Base-by-base conservation (phyloP, 495 filamentous ascomycete genomes). In the Hyaloscypha hepaticicola region DNA sequence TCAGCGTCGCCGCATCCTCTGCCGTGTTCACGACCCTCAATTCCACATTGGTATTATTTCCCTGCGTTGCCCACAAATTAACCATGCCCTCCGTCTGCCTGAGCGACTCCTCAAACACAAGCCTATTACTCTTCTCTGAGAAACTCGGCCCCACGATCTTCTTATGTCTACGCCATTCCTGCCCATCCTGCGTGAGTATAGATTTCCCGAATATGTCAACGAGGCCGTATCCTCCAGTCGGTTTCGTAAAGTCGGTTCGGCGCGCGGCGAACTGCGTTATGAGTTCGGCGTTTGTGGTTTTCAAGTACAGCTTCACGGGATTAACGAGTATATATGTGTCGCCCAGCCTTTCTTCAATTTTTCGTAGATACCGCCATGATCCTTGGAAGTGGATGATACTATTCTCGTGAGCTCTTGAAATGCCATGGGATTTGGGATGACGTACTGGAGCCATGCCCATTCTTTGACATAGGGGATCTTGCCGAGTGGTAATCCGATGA, bases 91-190 rank as follows among this genome's bases (percentile, higher is more conserved):
- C 34, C 19, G 59, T 53, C 48, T 69, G 67, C 25, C 55, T 48
- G 38, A 69, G 28, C 48, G 33, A 55, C 45, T 69, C 67, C 26
- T 66, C 56, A 29, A 60, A 69, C 5, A 90, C 87, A 50, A 87
- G 65, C 4, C 80, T 79, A 52, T 89, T 88, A 73, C 90, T 90
- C 76, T 80, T 87, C 76, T 91, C 89, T 45, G 84, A 83, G 71
- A 92, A 92, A 28, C 83, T 84, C n/a, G 85, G 84, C 27, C 82
- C 81, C 0, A 86, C 87, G 27, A 88, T 82, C 73, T 87, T 90
- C 56, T 87, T 82, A 71, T 92, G 89, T 72, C 82, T 78, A 53
- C 85, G 79, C 89, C 89, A 92, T 16, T 75, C 51, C 19, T 77
- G 66, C n/a, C 86, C 88, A 67, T 90, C 88, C 12, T 85, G 81